Base-by-base conservation (phyloP, 2,329 filamentous ascomycete genomes). In the Penicillium oxalicum region DNA sequence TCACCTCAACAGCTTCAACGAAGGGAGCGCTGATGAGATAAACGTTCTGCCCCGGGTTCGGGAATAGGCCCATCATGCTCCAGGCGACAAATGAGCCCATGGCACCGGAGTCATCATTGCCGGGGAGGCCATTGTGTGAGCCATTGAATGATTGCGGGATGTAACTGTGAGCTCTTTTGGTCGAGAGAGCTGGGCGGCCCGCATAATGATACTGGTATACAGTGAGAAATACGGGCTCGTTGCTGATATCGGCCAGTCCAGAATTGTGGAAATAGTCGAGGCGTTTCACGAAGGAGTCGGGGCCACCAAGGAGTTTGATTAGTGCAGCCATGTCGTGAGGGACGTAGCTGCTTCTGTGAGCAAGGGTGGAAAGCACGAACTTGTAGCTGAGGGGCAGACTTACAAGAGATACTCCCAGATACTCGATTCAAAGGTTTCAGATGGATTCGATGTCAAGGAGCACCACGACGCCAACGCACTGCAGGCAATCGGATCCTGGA, bases 161-260 rank as follows among this genome's bases (percentile, higher is more conserved):
- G 59, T 86, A 86, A 57, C 73, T 78, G 60, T 84, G 83, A 0
- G 76, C 75, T 44, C 81, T 78, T 24, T 64, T 50, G 0, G 74
- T 65, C 2, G 70, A 74, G 34, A 71, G 66, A 0, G 67, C 82
- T 0, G 83, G 84, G 0, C 82, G 78, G 0, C 81, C 82, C 0
- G 79, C 82, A 54, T 86, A 87, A 68, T 87, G 83, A 65, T 85
- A 86, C 54, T 86, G 77, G 63, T 81, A 87, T 0, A 86, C 77
- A 1, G 77, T 81, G 2, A 85, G 70, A 61, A 85, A 85, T 2
- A 77, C 73, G 9, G 81, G 80, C 52, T 84, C 73, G 57, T 86
- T 82, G 44, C 82, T 81, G 37, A 86, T 80, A 59, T 85, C 83
- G 9, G 81, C 77, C 9, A 86, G 77, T 5, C 78, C 75, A 0